A percentile compares a stretch with the other conserved stretches of the same genome.
Evolutionary conservation across 2,329 filamentous ascomycete genomes (phyloP).

Genomic region (Fusarium sp.): DNA sequence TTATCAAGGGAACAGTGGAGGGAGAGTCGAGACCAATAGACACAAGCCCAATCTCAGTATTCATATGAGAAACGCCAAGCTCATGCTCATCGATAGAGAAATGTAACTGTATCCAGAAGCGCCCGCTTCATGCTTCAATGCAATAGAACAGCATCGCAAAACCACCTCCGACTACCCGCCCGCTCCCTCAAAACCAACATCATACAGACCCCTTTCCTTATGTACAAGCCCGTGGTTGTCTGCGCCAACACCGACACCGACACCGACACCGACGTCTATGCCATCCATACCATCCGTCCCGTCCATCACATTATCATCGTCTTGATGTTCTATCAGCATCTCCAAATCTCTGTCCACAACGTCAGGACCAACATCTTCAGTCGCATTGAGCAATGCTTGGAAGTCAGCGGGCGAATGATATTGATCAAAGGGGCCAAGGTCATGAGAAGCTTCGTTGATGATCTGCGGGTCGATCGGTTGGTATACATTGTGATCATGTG

Average conservation of each 20-base stretch:
- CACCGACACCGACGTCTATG: conserved; percentile 17
- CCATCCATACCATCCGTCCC: conserved; percentile 33
- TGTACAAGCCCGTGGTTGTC: conserved; percentile 30
- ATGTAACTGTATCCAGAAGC: conserved; percentile 10
- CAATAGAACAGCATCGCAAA: background rate
- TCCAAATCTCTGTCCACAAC: conserved; percentile 62
- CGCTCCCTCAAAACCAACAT: conserved; percentile 44
- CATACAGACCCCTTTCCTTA: conserved; percentile 44
- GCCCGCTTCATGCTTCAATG: conserved; percentile 31
- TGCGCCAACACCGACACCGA: background rate
- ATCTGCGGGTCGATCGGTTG: conserved; percentile 71
- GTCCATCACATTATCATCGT: conserved; percentile 50
- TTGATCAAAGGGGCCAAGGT: conserved; percentile 53
- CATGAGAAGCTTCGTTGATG: conserved; percentile 53
- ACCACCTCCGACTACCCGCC: conserved; percentile 13
- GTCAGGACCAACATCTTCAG: conserved; percentile 53
- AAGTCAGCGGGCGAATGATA: conserved; percentile 60
- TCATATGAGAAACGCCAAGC: background rate
- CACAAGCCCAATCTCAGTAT: background rate
- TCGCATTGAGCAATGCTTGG: conserved; percentile 63
- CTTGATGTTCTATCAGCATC: conserved; percentile 61
- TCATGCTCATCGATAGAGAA: conserved; percentile 19
- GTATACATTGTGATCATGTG: conserved; percentile 49
- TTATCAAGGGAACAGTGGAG: background rate
- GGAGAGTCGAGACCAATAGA: background rate